phyloP scores from a whole-genome alignment of 177 flowering plant genomes.

The Telopea speciosissima region DNA sequence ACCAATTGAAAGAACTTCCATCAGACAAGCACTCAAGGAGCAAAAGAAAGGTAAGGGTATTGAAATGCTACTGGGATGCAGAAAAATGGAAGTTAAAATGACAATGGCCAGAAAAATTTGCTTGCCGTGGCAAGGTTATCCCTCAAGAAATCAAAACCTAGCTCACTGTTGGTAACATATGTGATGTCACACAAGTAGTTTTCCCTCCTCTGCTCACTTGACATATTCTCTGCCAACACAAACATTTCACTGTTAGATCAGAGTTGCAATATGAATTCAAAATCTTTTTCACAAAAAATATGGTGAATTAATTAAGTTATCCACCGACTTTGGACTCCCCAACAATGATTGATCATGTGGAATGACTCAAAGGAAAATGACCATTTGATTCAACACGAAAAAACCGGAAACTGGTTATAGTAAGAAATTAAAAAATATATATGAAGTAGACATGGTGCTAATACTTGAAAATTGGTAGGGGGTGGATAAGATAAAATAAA shows the following conservation, averaged over 20 bases:
- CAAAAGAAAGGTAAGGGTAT: not conserved
- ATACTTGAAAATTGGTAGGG: no score
- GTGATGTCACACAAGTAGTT: conserved; percentile 92
- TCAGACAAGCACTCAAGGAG: conserved; percentile 8
- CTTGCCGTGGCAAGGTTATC: conserved; percentile 99
- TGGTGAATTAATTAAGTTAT: not conserved
- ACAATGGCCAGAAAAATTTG: conserved; percentile 30
- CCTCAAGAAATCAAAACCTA: conserved; percentile 97
- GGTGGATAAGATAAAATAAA: not conserved
- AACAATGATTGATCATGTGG: not conserved
- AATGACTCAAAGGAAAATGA: not conserved
- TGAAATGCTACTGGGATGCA: not conserved
- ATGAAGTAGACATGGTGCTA: no score
- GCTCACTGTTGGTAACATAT: conserved; percentile 97
- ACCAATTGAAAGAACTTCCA: conserved; percentile 18
- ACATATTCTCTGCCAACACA: conserved; percentile 81
- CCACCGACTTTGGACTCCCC: not conserved
- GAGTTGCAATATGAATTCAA: not conserved
- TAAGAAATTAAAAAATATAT: no score
- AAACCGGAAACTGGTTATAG: no score
- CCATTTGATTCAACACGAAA: no score
- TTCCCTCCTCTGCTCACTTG: conserved; percentile 90
- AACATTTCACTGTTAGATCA: conserved; percentile 15
- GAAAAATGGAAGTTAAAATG: not conserved
- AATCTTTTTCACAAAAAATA: not conserved